Percentiles rank a stretch among this genome's conserved stretches.
Conservation (phyloP, 768 basidiomycete species). For the Trametes punicea region DNA sequence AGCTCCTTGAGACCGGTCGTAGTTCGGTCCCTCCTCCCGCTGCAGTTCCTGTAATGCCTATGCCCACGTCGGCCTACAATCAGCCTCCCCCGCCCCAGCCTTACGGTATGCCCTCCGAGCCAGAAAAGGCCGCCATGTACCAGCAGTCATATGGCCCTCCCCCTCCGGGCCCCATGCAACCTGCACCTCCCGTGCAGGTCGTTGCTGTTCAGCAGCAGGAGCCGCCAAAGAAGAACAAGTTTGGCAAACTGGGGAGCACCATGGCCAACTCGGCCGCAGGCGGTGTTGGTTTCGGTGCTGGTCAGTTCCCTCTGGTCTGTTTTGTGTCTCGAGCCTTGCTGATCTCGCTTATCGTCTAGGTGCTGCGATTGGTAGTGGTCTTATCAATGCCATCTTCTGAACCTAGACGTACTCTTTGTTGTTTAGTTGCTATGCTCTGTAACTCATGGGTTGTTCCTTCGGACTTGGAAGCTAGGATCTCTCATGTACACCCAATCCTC, state of each 20-base stretch:
- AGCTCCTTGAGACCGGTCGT: constrained; percentile 42
- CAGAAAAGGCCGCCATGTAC: constrained; percentile 30
- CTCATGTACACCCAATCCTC: background rate
- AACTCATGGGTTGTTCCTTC: too few species aligned
- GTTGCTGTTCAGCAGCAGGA: constrained; percentile 40
- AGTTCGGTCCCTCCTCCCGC: constrained; percentile 22
- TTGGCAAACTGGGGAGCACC: constrained; percentile 54
- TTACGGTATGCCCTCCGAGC: constrained; percentile 30
- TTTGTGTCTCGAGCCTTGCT: background rate
- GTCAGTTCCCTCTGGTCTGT: constrained; percentile 37
- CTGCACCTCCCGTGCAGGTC: constrained; percentile 19
- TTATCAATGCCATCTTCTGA: constrained; percentile 49
- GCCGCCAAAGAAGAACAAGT: constrained; percentile 53
- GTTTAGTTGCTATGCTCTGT: too few species aligned
- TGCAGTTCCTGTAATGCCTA: constrained; percentile 6
- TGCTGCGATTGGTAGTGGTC: constrained; percentile 49
- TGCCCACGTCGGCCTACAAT: constrained; percentile 12
- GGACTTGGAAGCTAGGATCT: constrained; percentile 4
- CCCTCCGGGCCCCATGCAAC: constrained; percentile 7
- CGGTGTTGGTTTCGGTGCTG: constrained; percentile 76
- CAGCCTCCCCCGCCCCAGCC: constrained; percentile 35
- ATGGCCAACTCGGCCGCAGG: constrained; percentile 45
- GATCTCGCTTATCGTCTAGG: constrained; percentile 27
- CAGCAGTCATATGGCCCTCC: constrained; percentile 30
- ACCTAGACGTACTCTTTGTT: too few species aligned